These are phyloP conservation scores for Rutidosis leptorrhynchoides DNA, from an alignment of 129 eudicot species.

Conservation along the genomic window DNA sequence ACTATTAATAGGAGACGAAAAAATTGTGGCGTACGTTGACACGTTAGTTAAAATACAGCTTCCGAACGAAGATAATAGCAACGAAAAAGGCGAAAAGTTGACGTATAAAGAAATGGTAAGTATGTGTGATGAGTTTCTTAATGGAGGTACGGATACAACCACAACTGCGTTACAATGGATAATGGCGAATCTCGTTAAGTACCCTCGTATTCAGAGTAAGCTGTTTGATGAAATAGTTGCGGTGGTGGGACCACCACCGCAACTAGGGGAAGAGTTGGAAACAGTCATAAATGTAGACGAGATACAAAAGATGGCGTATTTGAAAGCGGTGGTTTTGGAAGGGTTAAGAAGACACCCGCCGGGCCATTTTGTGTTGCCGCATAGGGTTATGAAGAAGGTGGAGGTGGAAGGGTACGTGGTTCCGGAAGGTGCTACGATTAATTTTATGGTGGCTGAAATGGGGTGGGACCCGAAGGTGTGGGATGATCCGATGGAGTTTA, in stretches of 20 bases:
- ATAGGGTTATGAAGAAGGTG: slow-evolving; percentile 38
- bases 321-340: slow-evolving; percentile 33
- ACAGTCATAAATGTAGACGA: slow-evolving; percentile 27
- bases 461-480: slow-evolving; percentile 32
- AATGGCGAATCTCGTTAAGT: slow-evolving; percentile 30
- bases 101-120: slow-evolving; percentile 45
- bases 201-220: slow-evolving; percentile 38
- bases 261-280: slow-evolving; percentile 9
- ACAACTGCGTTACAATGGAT: slow-evolving; percentile 29
- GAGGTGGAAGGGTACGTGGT: slow-evolving; percentile 44
- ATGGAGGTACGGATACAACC: slow-evolving; percentile 31
- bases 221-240: slow-evolving; percentile 50
- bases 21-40: slow-evolving; percentile 24
- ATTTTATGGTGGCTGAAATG: slow-evolving; percentile 32
- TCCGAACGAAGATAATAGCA: slow-evolving; percentile 15
- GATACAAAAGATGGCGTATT: slow-evolving; percentile 15
- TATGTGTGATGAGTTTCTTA: slow-evolving; percentile 55
- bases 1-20: not conserved
- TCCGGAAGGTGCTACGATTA: slow-evolving; percentile 32
- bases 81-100: slow-evolving; percentile 25
- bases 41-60: slow-evolving; percentile 20
- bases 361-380: slow-evolving; percentile 50
- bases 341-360: slow-evolving; percentile 32
- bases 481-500: slow-evolving; percentile 32
- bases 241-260: slow-evolving; percentile 32